phyloP scores from a whole-genome alignment of 208 protist species.

The Trypanosoma rangeli region DNA sequence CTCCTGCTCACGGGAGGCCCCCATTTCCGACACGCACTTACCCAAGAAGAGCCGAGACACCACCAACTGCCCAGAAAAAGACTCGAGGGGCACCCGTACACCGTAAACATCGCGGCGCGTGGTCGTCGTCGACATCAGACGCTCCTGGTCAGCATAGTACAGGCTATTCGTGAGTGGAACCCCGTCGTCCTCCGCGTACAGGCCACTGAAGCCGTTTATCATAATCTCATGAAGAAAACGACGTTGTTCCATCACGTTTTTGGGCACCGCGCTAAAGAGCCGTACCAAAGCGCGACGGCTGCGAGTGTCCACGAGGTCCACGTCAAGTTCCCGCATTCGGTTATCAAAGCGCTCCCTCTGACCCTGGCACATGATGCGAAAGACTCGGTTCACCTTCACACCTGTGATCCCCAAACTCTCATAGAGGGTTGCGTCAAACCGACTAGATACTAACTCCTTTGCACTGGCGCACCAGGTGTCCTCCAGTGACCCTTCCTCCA shows the following conservation, averaged over 20 bases:
- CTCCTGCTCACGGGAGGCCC: conserved; percentile 28
- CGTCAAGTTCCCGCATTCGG: conserved; percentile 58
- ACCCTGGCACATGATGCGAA: conserved; percentile 78
- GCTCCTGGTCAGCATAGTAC: conserved; percentile 79
- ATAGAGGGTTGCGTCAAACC: conserved; percentile 66
- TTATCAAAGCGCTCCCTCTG: conserved; percentile 84
- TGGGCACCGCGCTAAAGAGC: conserved; percentile 72
- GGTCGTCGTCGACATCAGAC: conserved; percentile 36
- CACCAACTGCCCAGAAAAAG: conserved; percentile 38
- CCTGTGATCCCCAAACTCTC: conserved; percentile 54
- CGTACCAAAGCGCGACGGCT: conserved; percentile 72
- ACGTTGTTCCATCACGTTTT: conserved; percentile 33
- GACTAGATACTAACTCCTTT: conserved; percentile 54
- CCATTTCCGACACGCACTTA: conserved; percentile 51
- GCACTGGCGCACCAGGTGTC: conserved; percentile 71
- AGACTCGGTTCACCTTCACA: conserved; percentile 70
- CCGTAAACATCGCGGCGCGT: conserved; percentile 33
- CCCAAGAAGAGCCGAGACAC: conserved; percentile 64
- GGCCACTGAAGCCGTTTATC: conserved; percentile 30
- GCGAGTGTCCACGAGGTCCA: conserved; percentile 74
- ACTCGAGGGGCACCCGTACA: conserved; percentile 23
- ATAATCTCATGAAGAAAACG: conserved; percentile 52
- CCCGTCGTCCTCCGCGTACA: conserved; percentile 43
- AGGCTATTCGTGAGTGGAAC: conserved; percentile 89
- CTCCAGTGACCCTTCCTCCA: conserved; percentile 69